phyloP scores from a whole-genome alignment of 352 stramenopile species.

The Nothophytophthora sp. region DNA sequence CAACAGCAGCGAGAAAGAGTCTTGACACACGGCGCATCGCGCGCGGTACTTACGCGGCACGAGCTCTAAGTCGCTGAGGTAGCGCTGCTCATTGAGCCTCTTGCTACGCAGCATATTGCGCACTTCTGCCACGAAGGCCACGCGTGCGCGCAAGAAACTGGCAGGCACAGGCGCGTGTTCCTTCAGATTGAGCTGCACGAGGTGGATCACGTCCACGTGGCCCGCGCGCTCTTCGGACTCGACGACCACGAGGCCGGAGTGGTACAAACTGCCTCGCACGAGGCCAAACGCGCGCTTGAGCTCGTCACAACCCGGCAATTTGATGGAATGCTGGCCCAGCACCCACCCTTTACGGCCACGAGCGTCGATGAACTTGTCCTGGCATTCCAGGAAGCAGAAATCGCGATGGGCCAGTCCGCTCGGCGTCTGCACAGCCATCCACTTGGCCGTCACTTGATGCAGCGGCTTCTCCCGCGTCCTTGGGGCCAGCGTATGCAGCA shows the following conservation, averaged over 20 bases:
- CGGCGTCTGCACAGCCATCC: conserved; percentile 65
- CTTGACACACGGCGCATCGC: conserved; percentile 74
- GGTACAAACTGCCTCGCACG: conserved; percentile 77
- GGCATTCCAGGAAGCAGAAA: conserved; percentile 82
- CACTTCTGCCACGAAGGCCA: conserved; percentile 56
- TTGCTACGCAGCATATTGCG: conserved; percentile 68
- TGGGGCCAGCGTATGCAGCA: conserved; percentile 67
- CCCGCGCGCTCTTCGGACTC: conserved; percentile 73
- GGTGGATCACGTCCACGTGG: conserved; percentile 83
- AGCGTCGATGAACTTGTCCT: conserved; percentile 88
- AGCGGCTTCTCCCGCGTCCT: conserved; percentile 75
- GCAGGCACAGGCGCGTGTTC: conserved; percentile 52
- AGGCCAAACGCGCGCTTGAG: conserved; percentile 77
- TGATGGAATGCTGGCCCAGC: conserved; percentile 83
- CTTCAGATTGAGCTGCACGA: conserved; percentile 86
- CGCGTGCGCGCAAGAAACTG: conserved; percentile 39
- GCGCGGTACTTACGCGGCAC: conserved; percentile 81
- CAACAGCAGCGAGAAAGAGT: conserved; percentile 84
- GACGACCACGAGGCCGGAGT: conserved; percentile 84
- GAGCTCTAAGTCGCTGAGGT: conserved; percentile 79
- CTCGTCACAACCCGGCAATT: conserved; percentile 74
- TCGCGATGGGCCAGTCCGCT: conserved; percentile 64
- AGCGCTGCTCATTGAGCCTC: conserved; percentile 79
- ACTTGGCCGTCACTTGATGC: conserved; percentile 87
- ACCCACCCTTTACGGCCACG: conserved; percentile 82